phyloP scores from a whole-genome alignment of 2,329 filamentous ascomycete genomes.

The Fusarium domesticum region DNA sequence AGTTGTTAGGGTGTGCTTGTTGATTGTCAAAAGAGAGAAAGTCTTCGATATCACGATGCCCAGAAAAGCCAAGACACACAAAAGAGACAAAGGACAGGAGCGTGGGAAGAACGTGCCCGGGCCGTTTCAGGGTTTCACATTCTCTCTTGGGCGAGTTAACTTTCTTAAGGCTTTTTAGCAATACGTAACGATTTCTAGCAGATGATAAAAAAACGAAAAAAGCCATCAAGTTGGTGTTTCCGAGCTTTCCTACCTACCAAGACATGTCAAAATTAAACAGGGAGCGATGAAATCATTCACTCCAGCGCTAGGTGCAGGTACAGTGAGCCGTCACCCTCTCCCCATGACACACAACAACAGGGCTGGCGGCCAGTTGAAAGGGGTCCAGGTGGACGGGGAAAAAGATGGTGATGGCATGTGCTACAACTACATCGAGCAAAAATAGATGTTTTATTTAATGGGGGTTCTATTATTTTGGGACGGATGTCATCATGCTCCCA shows the following conservation, averaged over 20 bases:
- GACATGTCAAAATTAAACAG: no score
- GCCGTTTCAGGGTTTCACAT: not conserved
- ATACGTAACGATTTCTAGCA: no score
- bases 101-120: not conserved
- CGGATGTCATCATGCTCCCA: conserved; percentile 19
- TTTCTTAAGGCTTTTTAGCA: no score
- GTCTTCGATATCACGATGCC: not conserved
- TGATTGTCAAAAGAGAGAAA: no score
- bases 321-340: not conserved
- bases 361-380: not conserved
- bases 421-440: not conserved
- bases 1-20: not conserved
- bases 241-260: no score
- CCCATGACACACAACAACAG: not conserved
- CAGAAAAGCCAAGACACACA: not conserved
- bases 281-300: not conserved
- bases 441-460: conserved; percentile 6
- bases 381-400: not conserved
- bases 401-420: not conserved
- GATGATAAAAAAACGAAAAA: no score
- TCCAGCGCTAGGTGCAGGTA: not conserved
- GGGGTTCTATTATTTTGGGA: no score
- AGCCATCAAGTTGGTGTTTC: no score
- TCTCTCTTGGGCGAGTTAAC: no score
- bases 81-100: not conserved